Conservation (phyloP, 805 yeast species). For the Hanseniaspora singularis region DNA sequence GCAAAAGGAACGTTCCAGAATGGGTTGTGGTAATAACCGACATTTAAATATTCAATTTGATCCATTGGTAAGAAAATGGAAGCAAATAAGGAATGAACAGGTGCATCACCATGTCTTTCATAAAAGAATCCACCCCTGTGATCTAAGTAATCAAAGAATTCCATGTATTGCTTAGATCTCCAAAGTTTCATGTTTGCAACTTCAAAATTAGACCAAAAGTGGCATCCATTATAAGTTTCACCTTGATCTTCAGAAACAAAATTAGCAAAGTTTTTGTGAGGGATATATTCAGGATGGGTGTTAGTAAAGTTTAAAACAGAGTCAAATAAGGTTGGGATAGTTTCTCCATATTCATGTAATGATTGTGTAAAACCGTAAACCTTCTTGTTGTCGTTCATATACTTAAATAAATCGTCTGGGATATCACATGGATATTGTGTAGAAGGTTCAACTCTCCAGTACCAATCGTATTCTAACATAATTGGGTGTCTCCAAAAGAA, state of each 20-base stretch:
- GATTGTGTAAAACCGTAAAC: slow-evolving; percentile 58
- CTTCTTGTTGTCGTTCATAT: slow-evolving; percentile 43
- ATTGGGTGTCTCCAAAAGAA: slow-evolving; percentile 53
- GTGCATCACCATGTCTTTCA: slow-evolving; percentile 93
- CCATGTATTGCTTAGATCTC: slow-evolving; percentile 44
- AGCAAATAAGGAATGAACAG: slow-evolving; percentile 72
- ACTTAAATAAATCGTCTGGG: slow-evolving; percentile 48
- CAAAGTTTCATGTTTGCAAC: slow-evolving; percentile 61
- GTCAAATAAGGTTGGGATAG: slow-evolving; percentile 56
- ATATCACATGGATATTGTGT: slow-evolving; percentile 50
- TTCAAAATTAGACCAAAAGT: slow-evolving; percentile 75
- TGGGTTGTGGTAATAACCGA: slow-evolving; percentile 68
- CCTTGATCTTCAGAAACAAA: slow-evolving; percentile 56
- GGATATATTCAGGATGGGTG: slow-evolving; percentile 33
- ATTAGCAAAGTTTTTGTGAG: slow-evolving; percentile 42
- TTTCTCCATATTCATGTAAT: slow-evolving; percentile 47
- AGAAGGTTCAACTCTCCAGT: slow-evolving; percentile 71
- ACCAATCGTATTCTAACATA: slow-evolving; percentile 49
- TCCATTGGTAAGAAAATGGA: slow-evolving; percentile 44
- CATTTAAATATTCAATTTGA: slow-evolving; percentile 58
- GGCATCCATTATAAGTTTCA: slow-evolving; percentile 57
- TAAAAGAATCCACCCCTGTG: slow-evolving; percentile 65
- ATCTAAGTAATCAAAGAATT: slow-evolving; percentile 54
- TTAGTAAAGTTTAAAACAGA: slow-evolving; percentile 37
- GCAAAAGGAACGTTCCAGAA: slow-evolving; percentile 57